Conservation (phyloP, 345 rosid species). For the Euphorbia lathyris region DNA sequence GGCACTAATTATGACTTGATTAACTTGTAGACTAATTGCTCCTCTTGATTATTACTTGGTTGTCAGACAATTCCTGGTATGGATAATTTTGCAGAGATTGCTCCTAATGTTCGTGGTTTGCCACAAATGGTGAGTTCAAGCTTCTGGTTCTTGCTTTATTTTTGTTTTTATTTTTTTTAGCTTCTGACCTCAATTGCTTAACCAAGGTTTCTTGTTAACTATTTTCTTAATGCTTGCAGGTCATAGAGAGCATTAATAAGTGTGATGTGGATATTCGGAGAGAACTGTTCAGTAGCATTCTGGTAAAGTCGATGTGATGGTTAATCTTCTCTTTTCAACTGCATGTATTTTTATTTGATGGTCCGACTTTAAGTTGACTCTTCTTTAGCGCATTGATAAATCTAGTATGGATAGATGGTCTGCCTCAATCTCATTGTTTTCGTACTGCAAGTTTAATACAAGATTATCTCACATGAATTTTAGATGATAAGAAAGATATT, state of each 20-base stretch:
- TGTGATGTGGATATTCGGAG: conserved; percentile 95
- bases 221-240: conserved; percentile 45
- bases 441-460: neutral
- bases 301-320: conserved; percentile 51
- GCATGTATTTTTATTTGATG: neutral
- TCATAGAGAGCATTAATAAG: conserved; percentile 85
- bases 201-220: conserved; percentile 1
- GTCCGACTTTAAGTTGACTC: neutral
- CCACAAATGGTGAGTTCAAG: conserved; percentile 76
- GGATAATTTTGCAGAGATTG: conserved; percentile 62
- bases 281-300: conserved; percentile 84
- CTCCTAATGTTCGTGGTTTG: conserved; percentile 68
- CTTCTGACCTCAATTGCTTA: neutral
- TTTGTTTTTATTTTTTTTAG: neutral
- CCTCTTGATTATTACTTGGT: neutral
- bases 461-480: neutral
- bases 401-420: neutral
- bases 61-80: conserved; percentile 86
- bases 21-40: neutral
- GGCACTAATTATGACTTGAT: neutral
- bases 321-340: neutral
- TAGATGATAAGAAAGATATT: neutral
- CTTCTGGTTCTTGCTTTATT: neutral
- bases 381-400: neutral
- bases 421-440: neutral